Evolutionary conservation across 148 eudicot species (phyloP).

Genomic region (Tetragonia tetragonoides): DNA sequence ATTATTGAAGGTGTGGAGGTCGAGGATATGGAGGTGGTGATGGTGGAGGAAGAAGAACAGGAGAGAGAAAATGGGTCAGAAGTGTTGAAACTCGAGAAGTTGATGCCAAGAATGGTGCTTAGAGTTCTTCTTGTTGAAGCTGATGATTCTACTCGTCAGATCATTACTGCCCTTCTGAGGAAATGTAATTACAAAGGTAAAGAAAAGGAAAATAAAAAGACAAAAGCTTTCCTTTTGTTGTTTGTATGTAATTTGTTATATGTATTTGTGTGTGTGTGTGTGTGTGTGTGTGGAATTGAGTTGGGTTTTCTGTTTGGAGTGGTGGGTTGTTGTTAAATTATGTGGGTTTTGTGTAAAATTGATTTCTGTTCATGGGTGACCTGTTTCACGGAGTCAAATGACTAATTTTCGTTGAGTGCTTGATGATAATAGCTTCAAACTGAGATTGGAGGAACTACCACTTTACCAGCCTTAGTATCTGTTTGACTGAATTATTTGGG

Average conservation of each 20-base stretch:
- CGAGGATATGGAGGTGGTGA: conserved; percentile 15
- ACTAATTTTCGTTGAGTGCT: background rate
- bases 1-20: conserved; percentile 8
- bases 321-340: background rate
- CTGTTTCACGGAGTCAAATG: background rate
- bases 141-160: conserved; percentile 65
- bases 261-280: no score
- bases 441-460: background rate
- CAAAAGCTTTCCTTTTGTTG: background rate
- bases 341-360: background rate
- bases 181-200: conserved; percentile 61
- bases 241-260: background rate
- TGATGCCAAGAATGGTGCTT: conserved; percentile 43
- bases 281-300: background rate
- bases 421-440: background rate
- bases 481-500: background rate
- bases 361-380: background rate
- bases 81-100: conserved; percentile 39
- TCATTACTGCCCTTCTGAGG: conserved; percentile 50
- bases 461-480: background rate
- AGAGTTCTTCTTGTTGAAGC: conserved; percentile 64
- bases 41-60: conserved; percentile 19
- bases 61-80: conserved; percentile 17
- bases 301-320: background rate
- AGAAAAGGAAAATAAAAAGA: no score